A percentile compares a stretch with the other conserved stretches of the same genome.
Conservation (phyloP, 129 eudicot genomes). For the Tanacetum coccineum region DNA sequence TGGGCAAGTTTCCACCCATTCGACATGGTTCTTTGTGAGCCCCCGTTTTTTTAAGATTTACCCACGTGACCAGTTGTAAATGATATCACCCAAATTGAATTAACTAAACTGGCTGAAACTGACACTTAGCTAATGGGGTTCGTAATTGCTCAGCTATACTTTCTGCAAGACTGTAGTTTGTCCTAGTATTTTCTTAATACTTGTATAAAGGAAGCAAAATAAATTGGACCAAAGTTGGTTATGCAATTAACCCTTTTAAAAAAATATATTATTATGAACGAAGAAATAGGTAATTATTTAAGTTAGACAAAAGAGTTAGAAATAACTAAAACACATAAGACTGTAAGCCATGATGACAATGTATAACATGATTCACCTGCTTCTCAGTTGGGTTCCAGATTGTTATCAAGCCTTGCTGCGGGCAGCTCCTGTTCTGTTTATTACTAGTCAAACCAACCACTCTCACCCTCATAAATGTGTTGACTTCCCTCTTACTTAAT, state of each 20-base stretch:
- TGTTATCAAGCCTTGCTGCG: conserved; percentile 60
- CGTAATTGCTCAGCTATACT: not conserved
- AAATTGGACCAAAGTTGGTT: too few relatives aligned
- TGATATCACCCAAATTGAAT: too few relatives aligned
- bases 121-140: not conserved
- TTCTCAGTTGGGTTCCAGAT: conserved; percentile 83
- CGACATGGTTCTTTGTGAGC: too few relatives aligned
- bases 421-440: conserved; percentile 13
- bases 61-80: too few relatives aligned
- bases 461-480: conserved; percentile 77
- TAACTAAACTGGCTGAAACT: too few relatives aligned
- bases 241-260: too few relatives aligned
- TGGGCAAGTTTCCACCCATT: too few relatives aligned
- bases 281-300: too few relatives aligned
- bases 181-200: conserved; percentile 5
- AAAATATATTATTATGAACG: too few relatives aligned
- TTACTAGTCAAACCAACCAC: conserved; percentile 64
- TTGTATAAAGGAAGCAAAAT: too few relatives aligned
- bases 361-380: conserved; percentile 51
- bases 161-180: conserved; percentile 4
- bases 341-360: conserved; percentile 1
- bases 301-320: not conserved
- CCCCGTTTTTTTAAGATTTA: too few relatives aligned
- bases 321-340: conserved; percentile 3
- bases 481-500: conserved; percentile 60